These are phyloP conservation scores for Tephrocybe sp. DNA, from an alignment of 768 basidiomycete genomes.

Conservation along the genomic window DNA sequence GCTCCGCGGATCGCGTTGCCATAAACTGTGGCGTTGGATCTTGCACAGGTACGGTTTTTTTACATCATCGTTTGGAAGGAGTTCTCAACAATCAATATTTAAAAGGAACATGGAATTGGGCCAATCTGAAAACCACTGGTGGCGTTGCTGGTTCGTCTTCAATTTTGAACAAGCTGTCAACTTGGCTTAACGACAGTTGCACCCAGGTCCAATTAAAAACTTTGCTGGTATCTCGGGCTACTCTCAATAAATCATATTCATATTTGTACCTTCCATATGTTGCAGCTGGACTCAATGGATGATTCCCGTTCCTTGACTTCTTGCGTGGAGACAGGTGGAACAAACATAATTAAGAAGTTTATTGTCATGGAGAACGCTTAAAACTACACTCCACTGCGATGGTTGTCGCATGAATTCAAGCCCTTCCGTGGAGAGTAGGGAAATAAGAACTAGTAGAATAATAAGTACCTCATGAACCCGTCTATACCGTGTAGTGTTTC, in stretches of 20 bases:
- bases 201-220: constrained; percentile 39
- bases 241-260: constrained; percentile 11
- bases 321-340: no score
- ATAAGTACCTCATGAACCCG: no score
- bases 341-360: no score
- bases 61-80: neutral
- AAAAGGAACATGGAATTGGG: constrained; percentile 53
- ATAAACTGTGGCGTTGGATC: constrained; percentile 56
- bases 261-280: no score
- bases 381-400: no score
- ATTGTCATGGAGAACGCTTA: no score
- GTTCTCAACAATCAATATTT: neutral
- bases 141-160: constrained; percentile 34
- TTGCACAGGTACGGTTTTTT: constrained; percentile 42
- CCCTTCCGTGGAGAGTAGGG: no score
- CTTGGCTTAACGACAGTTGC: neutral
- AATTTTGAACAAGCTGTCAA: neutral
- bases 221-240: constrained; percentile 32
- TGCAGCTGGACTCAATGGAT: no score
- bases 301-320: no score
- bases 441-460: no score
- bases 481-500: no score
- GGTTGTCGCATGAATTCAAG: no score
- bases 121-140: constrained; percentile 41
- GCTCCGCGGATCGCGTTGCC: constrained; percentile 44